Percentiles rank a stretch among this genome's conserved stretches.
phyloP scores from a whole-genome alignment of 2,329 filamentous ascomycete genomes.

The Decorospora gaudefroyi region DNA sequence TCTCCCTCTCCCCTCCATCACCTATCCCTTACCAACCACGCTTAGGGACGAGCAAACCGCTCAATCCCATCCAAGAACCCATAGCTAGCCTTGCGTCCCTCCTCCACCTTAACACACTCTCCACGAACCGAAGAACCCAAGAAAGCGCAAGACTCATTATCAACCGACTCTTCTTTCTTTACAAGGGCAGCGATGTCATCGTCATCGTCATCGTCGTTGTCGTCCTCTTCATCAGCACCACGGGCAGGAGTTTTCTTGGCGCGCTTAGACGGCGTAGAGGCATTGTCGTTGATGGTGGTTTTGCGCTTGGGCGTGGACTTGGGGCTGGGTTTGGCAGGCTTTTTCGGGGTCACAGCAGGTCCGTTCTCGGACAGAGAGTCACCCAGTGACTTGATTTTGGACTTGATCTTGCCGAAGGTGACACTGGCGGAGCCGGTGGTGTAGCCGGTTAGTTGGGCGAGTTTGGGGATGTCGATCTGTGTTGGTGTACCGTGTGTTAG shows the following conservation, averaged over 20 bases:
- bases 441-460: conserved; percentile 33
- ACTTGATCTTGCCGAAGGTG: conserved; percentile 41
- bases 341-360: conserved; percentile 2
- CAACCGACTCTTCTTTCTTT: no score
- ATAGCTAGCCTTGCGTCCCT: not conserved
- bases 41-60: not conserved
- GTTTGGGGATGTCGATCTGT: conserved; percentile 27
- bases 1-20: not conserved
- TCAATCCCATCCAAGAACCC: conserved; percentile 1
- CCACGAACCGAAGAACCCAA: no score
- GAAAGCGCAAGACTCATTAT: no score
- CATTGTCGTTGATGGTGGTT: not conserved
- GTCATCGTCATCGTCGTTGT: conserved; percentile 25
- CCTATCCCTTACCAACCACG: no score
- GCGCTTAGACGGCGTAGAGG: conserved; percentile 15
- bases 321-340: not conserved
- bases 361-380: conserved; percentile 1
- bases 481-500: no score
- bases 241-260: conserved; percentile 16
- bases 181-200: not conserved
- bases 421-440: conserved; percentile 31
- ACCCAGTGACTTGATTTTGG: conserved; percentile 34
- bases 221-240: conserved; percentile 7
- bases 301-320: conserved; percentile 33
- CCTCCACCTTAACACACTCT: not conserved